Evolutionary conservation across 176 grass and related monocot species (phyloP), one percentile per base, ranked within the genome.

Genomic region (Phoenix dactylifera): DNA sequence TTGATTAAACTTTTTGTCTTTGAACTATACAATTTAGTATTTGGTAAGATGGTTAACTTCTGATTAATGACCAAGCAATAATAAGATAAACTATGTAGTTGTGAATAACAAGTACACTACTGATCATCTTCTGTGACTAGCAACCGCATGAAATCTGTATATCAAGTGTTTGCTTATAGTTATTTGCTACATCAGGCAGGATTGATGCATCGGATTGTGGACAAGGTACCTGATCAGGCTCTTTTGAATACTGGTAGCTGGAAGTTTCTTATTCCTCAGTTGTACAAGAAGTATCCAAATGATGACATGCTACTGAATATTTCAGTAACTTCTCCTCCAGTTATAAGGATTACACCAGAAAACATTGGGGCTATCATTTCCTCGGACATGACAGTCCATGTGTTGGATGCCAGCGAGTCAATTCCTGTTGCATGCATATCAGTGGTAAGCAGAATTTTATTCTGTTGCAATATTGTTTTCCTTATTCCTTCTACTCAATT

Each of bases 221-320:
- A 97, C 68, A 82, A 80, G 54, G 60, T 97, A 77, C 76, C 87
- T 56, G 76, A 88, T 65, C 87, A 97, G 59, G 75, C 78, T 68
- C 77, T 97, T 70, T 61, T 97, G 62, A 97, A 88, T 48, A 97
- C 92, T 39, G 80, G 78, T 72, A 91, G 70, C 60, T 97, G 87
- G 87, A 81, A 78, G 39, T 83, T 85, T 83, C 65, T 97, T 5
- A 80, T 97, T 91, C 92, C 92, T 24, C 73, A 24, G 51, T 75
- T 97, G 50, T 97, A 91, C 65, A 64, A 23, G 29, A 69, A 78
- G 59, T 97, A 85, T 68, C 92, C 81, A 62, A 74, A 88, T 58
- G 75, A 90, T 65, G 78, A 85, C 61, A 88, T 97, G 70, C 4
- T 79, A 49, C 63, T 97, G 57, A 83, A 91, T 72, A 90, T 97